Evolutionary conservation across 768 basidiomycete species (phyloP), one percentile per base, ranked within the genome.

Genomic region (Phanerochaete carnosa): DNA sequence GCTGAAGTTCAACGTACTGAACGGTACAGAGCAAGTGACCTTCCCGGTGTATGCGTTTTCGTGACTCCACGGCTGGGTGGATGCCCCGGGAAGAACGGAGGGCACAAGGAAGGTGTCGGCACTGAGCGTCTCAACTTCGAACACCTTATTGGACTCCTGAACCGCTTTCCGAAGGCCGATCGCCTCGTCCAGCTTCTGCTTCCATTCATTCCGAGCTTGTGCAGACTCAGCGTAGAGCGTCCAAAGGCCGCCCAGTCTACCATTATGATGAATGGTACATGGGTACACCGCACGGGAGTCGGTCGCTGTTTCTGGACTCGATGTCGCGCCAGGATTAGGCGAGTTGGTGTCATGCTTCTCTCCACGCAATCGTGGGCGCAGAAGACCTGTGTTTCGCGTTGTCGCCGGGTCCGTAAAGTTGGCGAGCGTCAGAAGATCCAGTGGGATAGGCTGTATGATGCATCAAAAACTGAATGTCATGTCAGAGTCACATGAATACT

Each of bases 1-100:
- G 25, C 6, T 16, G 6, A 33, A 11, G 1, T n/a, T 23, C 37
- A n/a, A 67, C 77, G 71, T 47, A 85, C 94, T 88, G 73, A 98
- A 95, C 12, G 96, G 95, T 23, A 94, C 92, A 1, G 95, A 96
- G 69, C 95, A 97, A 2, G 95, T 97, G 45, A 97, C 95, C 70
- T 88, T 92, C 19, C 92, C 92, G 1, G 81, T 85, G 62, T 87
- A 89, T 13, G 86, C 79, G 60, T 80, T 87, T 55, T 92, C 90
- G 55, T 88, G 83, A 66, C 85, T 76, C 79, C 78, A 94, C 11
- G 87, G 77, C 2, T 88, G 83, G 28, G 65, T 53, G 0, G 70
- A 59, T 3, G 71, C 69, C 15, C 77, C 79, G 33, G 79, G 76
- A 45, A 81, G 75, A 59, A 88, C 76, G 0, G 88, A 82, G 0